Evolutionary conservation across 2,329 filamentous ascomycete genomes (phyloP), one percentile per base, ranked within the genome.

Genomic region (Fusarium veterinarium): DNA sequence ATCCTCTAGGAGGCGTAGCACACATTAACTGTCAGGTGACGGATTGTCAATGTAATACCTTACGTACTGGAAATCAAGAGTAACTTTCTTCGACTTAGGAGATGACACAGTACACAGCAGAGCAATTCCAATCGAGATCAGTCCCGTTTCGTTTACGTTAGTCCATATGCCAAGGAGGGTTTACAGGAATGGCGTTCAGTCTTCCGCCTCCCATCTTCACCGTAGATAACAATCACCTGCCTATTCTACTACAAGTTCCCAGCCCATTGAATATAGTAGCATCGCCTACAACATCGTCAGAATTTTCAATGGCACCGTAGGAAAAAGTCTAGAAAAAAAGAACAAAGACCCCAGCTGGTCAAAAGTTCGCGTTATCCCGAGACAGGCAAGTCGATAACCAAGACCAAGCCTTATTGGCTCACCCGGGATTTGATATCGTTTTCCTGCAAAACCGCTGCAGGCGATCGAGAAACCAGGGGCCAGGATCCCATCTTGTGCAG

Each of bases 371-470:
- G 52, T 73, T 73, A 73, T 67, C 66, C 71, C 70, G 31, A 67
- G 70, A 73, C 66, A 60, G 71, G 71, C 70, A 73, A 71, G 66
- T 73, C 66, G 71, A 71, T 71, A 71, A 61, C 31, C 44, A 66
- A 46, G 31, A 31, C 41, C 56, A 56, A n/a, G 20, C 40, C 53
- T 25, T 25, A 71, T 71, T 73, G 70, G 70, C 37, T 28, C 44
- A 23, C 19, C 38, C 56, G 13, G 33, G 48, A 30, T 46, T 73
- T 49, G 69, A 60, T 73, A 67, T 73, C 61, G 44, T 69, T 60
- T 70, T 25, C 51, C 65, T 73, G 51, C 65, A 48, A 67, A 55
- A 31, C 45, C 57, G 69, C 69, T 72, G 69, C 65, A 73, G 55
- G 70, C 70, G 66, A 73, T 73, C 70, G 70, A 67, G 48, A 45